Base-by-base conservation (phyloP, 176 grass and related monocot species). In the Otatea glauca region DNA sequence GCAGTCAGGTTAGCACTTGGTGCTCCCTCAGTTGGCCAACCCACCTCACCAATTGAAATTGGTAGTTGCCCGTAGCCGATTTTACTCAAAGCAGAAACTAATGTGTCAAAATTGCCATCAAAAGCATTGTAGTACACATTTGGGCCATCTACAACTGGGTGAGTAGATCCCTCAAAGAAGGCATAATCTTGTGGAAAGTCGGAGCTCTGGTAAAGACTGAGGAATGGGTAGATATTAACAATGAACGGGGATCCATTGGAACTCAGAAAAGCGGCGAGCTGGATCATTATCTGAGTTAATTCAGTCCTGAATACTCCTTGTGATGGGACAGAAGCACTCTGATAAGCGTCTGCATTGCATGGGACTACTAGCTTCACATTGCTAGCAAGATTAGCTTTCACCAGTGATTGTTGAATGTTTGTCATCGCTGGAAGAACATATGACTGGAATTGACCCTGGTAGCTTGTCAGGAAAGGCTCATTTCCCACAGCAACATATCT, bases 161-260 rank as follows among this genome's bases (percentile, higher is more conserved):
- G 95, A 81, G 92, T 92, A 66, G 95, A 95, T 63, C 95, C 95
- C 63, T 90, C 92, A 17, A 98, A 98, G 65, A 98, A 98, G 56
- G 95, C 95, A 86, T 98, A 98, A 84, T 98, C 95, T 89, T 98
- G 89, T 54, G 95, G 95, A 65, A 98, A 98, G 70, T 94, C 91
- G 0, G 95, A 83, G 71, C 60, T 98, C 78, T 98, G 95, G 56
- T 95, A 98, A 27, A 98, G 92, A 88, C 92, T 94, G 34, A 98
- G 92, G 68, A 98, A 98, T 1, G 95, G 95, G 49, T 98, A 98
- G 45, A 98, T 98, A 80, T 98, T 98, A 62, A 98, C 95, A 8
- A 98, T 11, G 25, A 98, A 98, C 5, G 95, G 95, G 41, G 95
- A 90, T 62, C 95, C 95, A 65, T 86, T 98, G 17, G 91, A 92